phyloP scores from a whole-genome alignment of 345 rosid species.

The Aquilaria malaccensis region DNA sequence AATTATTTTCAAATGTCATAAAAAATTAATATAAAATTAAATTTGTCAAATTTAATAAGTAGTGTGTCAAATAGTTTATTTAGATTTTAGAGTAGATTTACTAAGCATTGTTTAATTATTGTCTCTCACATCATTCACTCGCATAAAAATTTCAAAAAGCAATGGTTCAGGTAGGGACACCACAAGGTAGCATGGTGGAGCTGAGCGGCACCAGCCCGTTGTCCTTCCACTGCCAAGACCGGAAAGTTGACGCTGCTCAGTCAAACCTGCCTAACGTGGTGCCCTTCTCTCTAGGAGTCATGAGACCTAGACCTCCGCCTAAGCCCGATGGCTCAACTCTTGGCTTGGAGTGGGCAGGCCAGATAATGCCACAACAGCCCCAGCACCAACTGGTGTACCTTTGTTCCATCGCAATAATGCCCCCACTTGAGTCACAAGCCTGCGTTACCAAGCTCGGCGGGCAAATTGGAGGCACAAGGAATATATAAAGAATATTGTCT shows the following conservation, averaged over 20 bases:
- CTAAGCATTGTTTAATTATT: no score
- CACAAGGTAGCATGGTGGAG: neutral
- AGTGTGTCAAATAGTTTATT: no score
- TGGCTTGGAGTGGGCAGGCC: slow-evolving; percentile 27
- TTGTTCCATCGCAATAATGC: slow-evolving; percentile 4
- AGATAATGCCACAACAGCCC: rapidly evolving
- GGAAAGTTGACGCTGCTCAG: slow-evolving; percentile 25
- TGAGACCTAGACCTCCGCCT: slow-evolving; percentile 8
- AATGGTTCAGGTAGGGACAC: neutral
- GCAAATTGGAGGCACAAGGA: rapidly evolving
- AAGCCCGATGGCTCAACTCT: neutral
- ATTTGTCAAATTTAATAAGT: no score
- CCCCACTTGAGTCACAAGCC: slow-evolving; percentile 24
- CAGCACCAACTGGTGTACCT: neutral
- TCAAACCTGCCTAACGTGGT: slow-evolving; percentile 30
- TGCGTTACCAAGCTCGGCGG: slow-evolving; percentile 8
- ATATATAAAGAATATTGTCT: neutral
- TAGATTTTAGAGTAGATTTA: no score
- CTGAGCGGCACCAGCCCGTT: slow-evolving; percentile 10
- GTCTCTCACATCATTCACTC: no score
- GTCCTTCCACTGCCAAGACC: slow-evolving; percentile 26
- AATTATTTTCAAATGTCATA: no score
- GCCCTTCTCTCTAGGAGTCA: slow-evolving; percentile 11
- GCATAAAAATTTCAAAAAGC: no score
- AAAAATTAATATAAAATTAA: no score